phyloP scores from a whole-genome alignment of 495 filamentous ascomycete species.

The Beverwykella pulmonaria region DNA sequence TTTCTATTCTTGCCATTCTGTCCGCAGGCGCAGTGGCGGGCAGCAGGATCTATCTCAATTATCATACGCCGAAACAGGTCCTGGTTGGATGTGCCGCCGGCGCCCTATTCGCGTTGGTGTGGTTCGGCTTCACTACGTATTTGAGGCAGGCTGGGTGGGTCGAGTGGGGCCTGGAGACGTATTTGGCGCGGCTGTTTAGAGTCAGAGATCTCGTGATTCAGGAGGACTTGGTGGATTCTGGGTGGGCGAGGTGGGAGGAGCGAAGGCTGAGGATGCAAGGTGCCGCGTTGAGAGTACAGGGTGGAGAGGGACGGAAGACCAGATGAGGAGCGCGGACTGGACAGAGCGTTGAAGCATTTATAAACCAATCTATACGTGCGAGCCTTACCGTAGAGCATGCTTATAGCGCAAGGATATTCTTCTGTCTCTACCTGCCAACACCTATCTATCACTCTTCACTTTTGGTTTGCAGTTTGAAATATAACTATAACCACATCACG shows the following conservation, averaged over 20 bases:
- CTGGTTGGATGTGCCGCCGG: slow-evolving; percentile 76
- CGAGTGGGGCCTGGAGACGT: slow-evolving; percentile 70
- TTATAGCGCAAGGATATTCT: too few relatives aligned
- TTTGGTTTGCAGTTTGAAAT: too few relatives aligned
- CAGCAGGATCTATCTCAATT: slow-evolving; percentile 86
- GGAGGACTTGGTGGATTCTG: slow-evolving; percentile 88
- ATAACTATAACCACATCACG: too few relatives aligned
- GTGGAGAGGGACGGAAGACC: neutral
- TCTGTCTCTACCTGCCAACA: too few relatives aligned
- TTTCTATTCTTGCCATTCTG: slow-evolving; percentile 59
- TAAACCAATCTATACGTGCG: too few relatives aligned
- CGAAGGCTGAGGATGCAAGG: slow-evolving; percentile 40
- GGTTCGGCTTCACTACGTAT: slow-evolving; percentile 73
- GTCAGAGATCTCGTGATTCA: slow-evolving; percentile 82
- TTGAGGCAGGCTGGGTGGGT: slow-evolving; percentile 66
- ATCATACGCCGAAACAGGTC: slow-evolving; percentile 90
- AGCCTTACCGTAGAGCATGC: too few relatives aligned
- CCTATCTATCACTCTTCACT: too few relatives aligned
- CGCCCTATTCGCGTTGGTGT: slow-evolving; percentile 67
- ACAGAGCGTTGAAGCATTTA: too few relatives aligned
- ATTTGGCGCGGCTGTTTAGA: slow-evolving; percentile 65
- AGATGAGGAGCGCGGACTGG: neutral
- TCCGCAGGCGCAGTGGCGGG: slow-evolving; percentile 71
- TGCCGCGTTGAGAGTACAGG: neutral
- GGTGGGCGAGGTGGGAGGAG: slow-evolving; percentile 89